Evolutionary conservation across 345 rosid genomes (phyloP), one percentile per base, ranked within the genome.

Genomic region (Geranium rotundifolium): DNA sequence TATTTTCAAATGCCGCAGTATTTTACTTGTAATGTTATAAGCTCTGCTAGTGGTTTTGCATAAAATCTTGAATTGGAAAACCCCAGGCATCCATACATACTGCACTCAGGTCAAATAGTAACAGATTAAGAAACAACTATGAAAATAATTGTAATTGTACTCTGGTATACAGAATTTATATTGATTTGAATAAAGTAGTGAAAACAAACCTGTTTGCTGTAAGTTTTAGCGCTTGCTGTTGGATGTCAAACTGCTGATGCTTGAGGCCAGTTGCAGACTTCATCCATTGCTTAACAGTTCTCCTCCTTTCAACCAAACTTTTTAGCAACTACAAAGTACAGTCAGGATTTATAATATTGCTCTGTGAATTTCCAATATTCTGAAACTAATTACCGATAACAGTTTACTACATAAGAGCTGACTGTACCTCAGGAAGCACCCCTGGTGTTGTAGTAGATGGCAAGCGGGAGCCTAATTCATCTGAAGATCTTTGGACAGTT

Each of bases 51-150:
- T 80, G 95, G 96, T 79, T 90, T 90, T 63, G 99, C 99, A 59
- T 93, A 93, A 77, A 93, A 93, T 82, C 99, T 84, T 61, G 99
- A 93, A 75, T 93, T 88, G 66, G 96, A 83, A 79, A 90, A 93
- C 63, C 99, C 99, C 74, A 93, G 95, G 81, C 96, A 93, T 81
- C 99, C 99, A 76, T 93, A 93, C 95, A 93, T 90, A 80, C 99
- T 93, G 90, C 77, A 70, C 34, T 29, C 27, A 23, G 64, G 71
- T 52, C 59, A 56, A 60, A 58, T 58, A 54, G 71, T 56, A 55
- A 49, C 57, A 65, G 54, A 69, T 19, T 10, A 62, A 5, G 41
- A 34, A 34, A 34, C 41, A 34, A 34, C 6, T 34, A 34, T 34
- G 41, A 39, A 60, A 77, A 55, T 1, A 55, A 55, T 2, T 23